phyloP scores from a whole-genome alignment of 2,329 filamentous ascomycete genomes.

The Rhynchosporium agropyri region DNA sequence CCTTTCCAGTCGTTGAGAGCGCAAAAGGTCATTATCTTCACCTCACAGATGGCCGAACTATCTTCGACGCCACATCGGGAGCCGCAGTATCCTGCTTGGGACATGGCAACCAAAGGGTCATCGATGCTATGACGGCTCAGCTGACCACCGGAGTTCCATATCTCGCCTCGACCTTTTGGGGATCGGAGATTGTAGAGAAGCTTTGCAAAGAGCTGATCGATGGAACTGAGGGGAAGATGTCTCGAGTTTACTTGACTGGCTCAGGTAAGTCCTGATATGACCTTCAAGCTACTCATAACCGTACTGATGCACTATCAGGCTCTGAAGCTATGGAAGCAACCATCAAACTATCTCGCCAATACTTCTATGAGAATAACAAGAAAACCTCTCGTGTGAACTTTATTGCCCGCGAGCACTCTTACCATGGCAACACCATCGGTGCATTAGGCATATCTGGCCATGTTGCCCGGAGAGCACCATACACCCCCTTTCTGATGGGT shows the following conservation, averaged over 20 bases:
- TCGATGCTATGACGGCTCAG: slow-evolving; percentile 61
- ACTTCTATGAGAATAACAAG: slow-evolving; percentile 57
- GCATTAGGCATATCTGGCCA: slow-evolving; percentile 63
- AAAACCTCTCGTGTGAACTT: slow-evolving; percentile 56
- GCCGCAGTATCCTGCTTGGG: slow-evolving; percentile 74
- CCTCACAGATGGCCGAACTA: slow-evolving; percentile 51
- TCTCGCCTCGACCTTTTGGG: slow-evolving; percentile 61
- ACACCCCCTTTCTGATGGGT: slow-evolving; percentile 56
- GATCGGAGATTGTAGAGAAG: slow-evolving; percentile 55
- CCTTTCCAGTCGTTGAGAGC: slow-evolving; percentile 36
- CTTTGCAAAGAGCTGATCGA: slow-evolving; percentile 46
- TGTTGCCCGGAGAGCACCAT: slow-evolving; percentile 58
- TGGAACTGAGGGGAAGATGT: slow-evolving; percentile 50
- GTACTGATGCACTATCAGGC: slow-evolving; percentile 45
- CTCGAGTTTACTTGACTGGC: slow-evolving; percentile 57
- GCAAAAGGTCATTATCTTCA: slow-evolving; percentile 38
- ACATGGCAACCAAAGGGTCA: slow-evolving; percentile 63
- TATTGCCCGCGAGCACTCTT: slow-evolving; percentile 66
- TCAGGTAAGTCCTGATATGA: slow-evolving; percentile 50
- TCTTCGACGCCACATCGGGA: slow-evolving; percentile 75
- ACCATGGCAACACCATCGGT: slow-evolving; percentile 71
- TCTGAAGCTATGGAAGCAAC: slow-evolving; percentile 72
- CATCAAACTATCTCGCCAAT: slow-evolving; percentile 69
- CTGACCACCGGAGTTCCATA: slow-evolving; percentile 59
- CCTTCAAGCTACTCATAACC: not conserved